Evolutionary conservation across 2,329 filamentous ascomycete species (phyloP).

Genomic region (Colletotrichum coccodes): DNA sequence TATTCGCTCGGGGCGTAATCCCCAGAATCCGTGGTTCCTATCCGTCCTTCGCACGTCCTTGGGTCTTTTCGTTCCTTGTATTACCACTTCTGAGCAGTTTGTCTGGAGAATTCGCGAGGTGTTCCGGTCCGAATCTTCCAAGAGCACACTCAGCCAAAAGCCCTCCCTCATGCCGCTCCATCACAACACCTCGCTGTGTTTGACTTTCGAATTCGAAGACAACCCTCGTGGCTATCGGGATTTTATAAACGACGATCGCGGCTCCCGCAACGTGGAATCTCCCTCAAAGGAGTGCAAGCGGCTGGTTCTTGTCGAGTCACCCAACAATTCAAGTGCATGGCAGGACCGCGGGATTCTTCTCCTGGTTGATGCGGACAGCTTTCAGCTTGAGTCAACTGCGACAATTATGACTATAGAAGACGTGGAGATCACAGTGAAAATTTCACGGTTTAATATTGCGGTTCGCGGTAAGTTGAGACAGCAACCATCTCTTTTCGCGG

Average conservation of each 20-base stretch:
- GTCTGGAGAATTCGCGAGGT: slow-evolving; percentile 6
- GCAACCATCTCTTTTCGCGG: not conserved
- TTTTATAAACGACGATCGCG: not conserved
- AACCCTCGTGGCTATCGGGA: slow-evolving; percentile 4
- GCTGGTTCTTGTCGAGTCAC: not conserved
- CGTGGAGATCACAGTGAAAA: not conserved
- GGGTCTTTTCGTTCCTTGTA: slow-evolving; percentile 13
- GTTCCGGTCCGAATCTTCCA: not conserved
- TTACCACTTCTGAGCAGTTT: slow-evolving; percentile 3
- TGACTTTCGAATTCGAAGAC: slow-evolving; percentile 9
- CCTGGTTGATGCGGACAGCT: not conserved
- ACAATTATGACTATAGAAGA: not conserved
- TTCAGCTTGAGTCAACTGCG: not conserved
- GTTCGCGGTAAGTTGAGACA: not conserved
- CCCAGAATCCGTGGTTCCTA: not conserved
- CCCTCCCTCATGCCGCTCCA: not conserved
- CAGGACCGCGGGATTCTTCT: not conserved
- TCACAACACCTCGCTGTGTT: not conserved
- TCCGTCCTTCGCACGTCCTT: slow-evolving; percentile 16
- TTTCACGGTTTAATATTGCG: not conserved
- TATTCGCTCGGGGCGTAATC: not conserved
- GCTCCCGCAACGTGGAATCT: not conserved
- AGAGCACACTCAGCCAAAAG: not conserved
- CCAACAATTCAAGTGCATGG: not conserved
- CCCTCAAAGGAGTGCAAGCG: not conserved